These are phyloP conservation scores for Amesomyces nigricolor DNA, from an alignment of 2,329 filamentous ascomycete genomes.

Conservation along the genomic window DNA sequence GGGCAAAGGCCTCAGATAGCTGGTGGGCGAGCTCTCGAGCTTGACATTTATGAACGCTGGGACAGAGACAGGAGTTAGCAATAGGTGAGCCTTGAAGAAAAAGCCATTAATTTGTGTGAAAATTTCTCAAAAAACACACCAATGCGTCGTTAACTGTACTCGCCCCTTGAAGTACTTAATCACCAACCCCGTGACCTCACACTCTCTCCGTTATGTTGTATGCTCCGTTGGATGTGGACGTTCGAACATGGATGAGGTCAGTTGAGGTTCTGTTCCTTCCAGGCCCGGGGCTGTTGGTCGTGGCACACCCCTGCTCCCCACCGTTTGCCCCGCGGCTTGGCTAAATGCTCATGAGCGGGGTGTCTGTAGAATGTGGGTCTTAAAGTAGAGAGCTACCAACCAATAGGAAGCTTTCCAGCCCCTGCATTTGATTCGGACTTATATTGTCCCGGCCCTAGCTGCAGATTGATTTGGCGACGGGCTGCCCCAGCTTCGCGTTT, in stretches of 20 bases:
- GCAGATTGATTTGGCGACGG: constrained; percentile 33
- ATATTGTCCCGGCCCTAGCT: constrained; percentile 29
- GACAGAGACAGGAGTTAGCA: constrained; percentile 1
- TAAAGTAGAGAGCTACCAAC: background rate
- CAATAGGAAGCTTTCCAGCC: background rate
- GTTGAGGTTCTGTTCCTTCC: too few species aligned
- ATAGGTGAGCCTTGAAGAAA: constrained; percentile 13
- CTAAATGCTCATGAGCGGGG: background rate
- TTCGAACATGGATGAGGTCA: too few species aligned
- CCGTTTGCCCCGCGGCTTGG: too few species aligned
- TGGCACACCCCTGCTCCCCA: too few species aligned
- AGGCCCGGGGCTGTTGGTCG: too few species aligned
- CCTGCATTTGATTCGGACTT: constrained; percentile 19
- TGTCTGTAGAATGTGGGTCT: background rate
- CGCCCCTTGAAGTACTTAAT: too few species aligned
- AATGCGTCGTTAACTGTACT: background rate
- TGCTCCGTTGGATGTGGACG: too few species aligned
- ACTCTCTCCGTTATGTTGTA: too few species aligned
- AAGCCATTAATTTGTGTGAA: constrained; percentile 16
- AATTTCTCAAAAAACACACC: too few species aligned
- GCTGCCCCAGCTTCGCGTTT: constrained; percentile 29
- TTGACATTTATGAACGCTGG: constrained; percentile 9
- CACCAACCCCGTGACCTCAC: too few species aligned
- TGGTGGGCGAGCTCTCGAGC: constrained; percentile 5
- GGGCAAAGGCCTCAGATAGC: constrained; percentile 7